Conservation (phyloP, 2,329 filamentous ascomycete species). For the Fusarium buharicum region DNA sequence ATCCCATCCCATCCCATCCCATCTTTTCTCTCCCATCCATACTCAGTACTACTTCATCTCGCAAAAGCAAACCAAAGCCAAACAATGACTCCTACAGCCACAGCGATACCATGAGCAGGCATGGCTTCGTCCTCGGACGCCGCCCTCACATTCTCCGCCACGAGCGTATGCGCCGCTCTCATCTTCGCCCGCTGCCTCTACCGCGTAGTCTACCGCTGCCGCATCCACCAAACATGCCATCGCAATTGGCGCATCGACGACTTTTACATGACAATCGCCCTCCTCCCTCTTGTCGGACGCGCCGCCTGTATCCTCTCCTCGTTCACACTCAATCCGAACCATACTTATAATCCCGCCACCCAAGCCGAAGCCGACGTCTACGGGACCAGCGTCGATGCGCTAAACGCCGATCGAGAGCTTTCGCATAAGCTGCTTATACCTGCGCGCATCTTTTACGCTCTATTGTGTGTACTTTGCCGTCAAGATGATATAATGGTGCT, state of each 20-base stretch:
- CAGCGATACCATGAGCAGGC: slow-evolving; percentile 17
- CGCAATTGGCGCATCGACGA: slow-evolving; percentile 48
- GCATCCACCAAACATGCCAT: slow-evolving; percentile 45
- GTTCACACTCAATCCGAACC: slow-evolving; percentile 45
- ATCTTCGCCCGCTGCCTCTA: slow-evolving; percentile 47
- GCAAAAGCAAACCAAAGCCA: too few species aligned
- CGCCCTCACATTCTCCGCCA: slow-evolving; percentile 44
- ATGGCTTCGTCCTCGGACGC: slow-evolving; percentile 43
- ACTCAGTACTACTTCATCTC: too few species aligned
- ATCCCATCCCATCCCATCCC: too few species aligned
- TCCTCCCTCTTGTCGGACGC: slow-evolving; percentile 46
- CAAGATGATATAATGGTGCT: not conserved
- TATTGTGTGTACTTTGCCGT: slow-evolving; percentile 39
- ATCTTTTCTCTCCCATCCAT: too few species aligned
- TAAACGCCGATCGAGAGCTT: slow-evolving; percentile 38
- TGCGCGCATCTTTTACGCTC: slow-evolving; percentile 45
- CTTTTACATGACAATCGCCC: slow-evolving; percentile 48
- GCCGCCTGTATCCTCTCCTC: slow-evolving; percentile 40
- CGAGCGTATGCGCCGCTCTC: slow-evolving; percentile 44
- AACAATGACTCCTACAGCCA: slow-evolving; percentile 10
- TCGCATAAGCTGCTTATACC: slow-evolving; percentile 46
- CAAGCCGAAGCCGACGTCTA: slow-evolving; percentile 32
- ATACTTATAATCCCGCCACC: slow-evolving; percentile 40
- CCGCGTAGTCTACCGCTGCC: slow-evolving; percentile 44
- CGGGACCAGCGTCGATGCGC: slow-evolving; percentile 20